Base-by-base conservation (phyloP, 768 basidiomycete species). In the Xerocomus potaroensis region DNA sequence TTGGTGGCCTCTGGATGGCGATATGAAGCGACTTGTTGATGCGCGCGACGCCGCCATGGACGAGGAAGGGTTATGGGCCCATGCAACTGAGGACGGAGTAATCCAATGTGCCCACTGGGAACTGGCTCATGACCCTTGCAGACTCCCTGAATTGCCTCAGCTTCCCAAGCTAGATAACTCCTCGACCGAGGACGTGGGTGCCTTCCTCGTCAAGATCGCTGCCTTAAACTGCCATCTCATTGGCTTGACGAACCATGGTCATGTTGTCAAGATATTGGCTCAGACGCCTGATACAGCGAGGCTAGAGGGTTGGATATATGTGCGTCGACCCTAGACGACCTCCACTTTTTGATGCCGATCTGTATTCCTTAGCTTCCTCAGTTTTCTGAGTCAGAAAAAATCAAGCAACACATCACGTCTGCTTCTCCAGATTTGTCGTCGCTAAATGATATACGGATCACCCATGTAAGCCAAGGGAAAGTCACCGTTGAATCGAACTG, bases 181-280 rank as follows among this genome's bases (percentile, higher is more conserved):
- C 31, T 43, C 54, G 40, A 54, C 58, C 33, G 51, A 63, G 24
- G 58, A 64, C 27, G 46, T 60, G 36, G 61, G 65, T 26, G 69
- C 68, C 12, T 74, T 73, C 60, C 72, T 96, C 30, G 73, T 91
- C 27, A 83, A 90, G 65, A 83, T 98, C 35, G 93, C 91, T 8
- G 86, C 81, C 4, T 76, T 91, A 50, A 81, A 89, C 44, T 71
- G 73, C 39, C 76, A 81, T 54, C 62, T 96, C 22, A 68, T 95
- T 48, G 93, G 85, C 11, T 68, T 98, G 56, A 93, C 91, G 12
- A 81, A 86, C 58, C 68, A 76, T 29, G 89, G 89, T 0, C 85
- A 89, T 60, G 86, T 94, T 40, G 68, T 90, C 51, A 80, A 80
- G 58, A 81, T 81, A 56, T 53, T 70, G 26, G 71, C 82, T 31